Evolutionary conservation across 257 asterid species (phyloP), one percentile per base, ranked within the genome.

Genomic region (Przewalskia tangutica): DNA sequence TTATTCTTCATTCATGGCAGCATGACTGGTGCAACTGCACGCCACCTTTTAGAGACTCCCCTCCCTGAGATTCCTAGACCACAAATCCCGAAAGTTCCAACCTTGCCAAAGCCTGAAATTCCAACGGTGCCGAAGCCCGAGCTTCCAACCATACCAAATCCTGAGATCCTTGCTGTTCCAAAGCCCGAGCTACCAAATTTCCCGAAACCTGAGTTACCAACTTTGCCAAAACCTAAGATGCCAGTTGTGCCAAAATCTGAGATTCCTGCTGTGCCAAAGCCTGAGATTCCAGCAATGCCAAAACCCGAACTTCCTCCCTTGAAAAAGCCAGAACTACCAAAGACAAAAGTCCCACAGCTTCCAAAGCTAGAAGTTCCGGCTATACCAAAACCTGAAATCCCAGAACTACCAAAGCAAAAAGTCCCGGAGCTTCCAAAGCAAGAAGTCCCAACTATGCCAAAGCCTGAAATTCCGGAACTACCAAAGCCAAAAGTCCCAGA

Each of bases 121-220:
- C 80, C 80, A 3, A 67, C 68, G n/a, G 2, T 51, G 44, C 84
- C 79, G 1, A 66, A 81, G 46, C 79, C 83, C 2, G 82, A 86
- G 70, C 8, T 86, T 12, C 89, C 89, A 23, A 12, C 83, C 3
- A 17, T 82, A 11, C 89, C 89, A 34, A 84, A 88, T 9, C 84
- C 84, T 12, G 83, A 83, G 4, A 5, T 82, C 0, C 91, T 88
- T 12, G 9, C 5, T 1, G 16, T 89, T 3, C 89, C 90, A 46
- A 64, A 63, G 8, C 62, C 48, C 0, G 34, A 82, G 13, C 13
- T 42, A 9, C 82, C 85, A 3, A 38, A 10, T 13, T 4, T 82
- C 6, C 85, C 83, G 2, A 79, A 56, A 42, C 32, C 82, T 3
- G 82, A 56, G 20, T 44, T 51, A 53, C 34, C 67, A 34, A 23